Conservation (phyloP, 768 basidiomycete species). For the Hysterangium stoloniferum region DNA sequence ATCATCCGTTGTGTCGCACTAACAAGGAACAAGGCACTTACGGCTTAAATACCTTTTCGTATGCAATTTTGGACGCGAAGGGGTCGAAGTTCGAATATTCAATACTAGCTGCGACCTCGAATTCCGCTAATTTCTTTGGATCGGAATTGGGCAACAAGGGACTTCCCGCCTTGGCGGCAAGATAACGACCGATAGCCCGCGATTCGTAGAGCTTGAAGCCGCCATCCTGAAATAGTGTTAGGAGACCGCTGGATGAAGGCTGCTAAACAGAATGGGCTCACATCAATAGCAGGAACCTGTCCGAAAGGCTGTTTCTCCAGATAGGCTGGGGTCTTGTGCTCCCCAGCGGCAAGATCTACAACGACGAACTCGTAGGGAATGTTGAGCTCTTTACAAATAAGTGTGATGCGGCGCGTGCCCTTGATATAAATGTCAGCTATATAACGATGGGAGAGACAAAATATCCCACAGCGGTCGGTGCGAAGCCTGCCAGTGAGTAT, state of each 20-base stretch:
- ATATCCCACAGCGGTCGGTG: not conserved
- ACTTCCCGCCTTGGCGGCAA: conserved; percentile 43
- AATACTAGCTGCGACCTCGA: conserved; percentile 42
- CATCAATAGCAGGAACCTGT: conserved; percentile 48
- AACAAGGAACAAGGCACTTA: conserved; percentile 22
- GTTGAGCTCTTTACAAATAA: conserved; percentile 13
- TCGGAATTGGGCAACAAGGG: conserved; percentile 40
- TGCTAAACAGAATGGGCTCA: conserved; percentile 3
- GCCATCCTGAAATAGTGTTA: conserved; percentile 36
- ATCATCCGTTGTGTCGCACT: not conserved
- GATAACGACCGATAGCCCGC: conserved; percentile 53
- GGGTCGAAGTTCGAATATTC: conserved; percentile 50
- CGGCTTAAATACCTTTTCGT: conserved; percentile 47
- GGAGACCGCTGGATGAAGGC: not conserved
- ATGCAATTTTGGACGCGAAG: conserved; percentile 32
- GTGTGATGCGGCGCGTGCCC: conserved; percentile 16
- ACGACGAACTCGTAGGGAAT: conserved; percentile 20
- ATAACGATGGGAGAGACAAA: not conserved
- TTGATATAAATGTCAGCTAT: not conserved
- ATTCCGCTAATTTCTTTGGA: conserved; percentile 31
- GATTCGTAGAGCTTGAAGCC: conserved; percentile 57
- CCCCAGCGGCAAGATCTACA: conserved; percentile 17
- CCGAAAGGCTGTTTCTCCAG: conserved; percentile 54
- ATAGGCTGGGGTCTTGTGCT: conserved; percentile 41
- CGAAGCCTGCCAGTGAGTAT: too few species aligned